phyloP scores from a whole-genome alignment of 305 asterid species.

The Fraxinus velutina region DNA sequence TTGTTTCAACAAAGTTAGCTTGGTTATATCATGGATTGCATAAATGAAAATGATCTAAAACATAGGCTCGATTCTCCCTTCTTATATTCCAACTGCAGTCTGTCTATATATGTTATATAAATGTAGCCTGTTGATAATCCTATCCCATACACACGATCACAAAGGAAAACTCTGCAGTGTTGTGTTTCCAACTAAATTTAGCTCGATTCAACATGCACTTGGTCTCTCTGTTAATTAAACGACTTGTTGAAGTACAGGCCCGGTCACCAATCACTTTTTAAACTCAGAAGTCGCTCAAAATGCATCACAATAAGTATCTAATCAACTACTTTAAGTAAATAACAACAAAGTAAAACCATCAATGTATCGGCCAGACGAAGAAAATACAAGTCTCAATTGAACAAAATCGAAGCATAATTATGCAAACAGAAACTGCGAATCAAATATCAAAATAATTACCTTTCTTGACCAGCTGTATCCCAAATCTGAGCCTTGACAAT shows the following conservation, averaged over 20 bases:
- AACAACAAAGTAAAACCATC: background rate
- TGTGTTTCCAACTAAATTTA: background rate
- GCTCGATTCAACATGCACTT: background rate
- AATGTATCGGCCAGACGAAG: background rate
- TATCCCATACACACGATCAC: background rate
- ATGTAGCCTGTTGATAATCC: background rate
- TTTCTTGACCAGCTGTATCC: conserved; percentile 91
- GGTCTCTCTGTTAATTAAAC: background rate
- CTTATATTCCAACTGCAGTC: background rate
- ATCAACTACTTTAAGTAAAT: background rate
- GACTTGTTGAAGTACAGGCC: background rate
- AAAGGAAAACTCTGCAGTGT: background rate
- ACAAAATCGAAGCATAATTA: background rate
- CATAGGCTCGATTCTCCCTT: background rate
- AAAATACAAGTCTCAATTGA: background rate
- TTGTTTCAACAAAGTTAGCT: conserved; percentile 1
- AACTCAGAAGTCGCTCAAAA: background rate
- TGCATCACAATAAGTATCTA: background rate
- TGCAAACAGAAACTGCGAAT: background rate
- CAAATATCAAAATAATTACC: conserved; percentile 27
- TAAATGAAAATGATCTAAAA: background rate
- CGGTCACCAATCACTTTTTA: background rate
- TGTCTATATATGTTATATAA: background rate
- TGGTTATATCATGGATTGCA: conserved; percentile 1
- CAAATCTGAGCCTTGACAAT: conserved; percentile 81